Conservation (phyloP, 2,329 filamentous ascomycete genomes). For the Exophiala lecanii-corni region DNA sequence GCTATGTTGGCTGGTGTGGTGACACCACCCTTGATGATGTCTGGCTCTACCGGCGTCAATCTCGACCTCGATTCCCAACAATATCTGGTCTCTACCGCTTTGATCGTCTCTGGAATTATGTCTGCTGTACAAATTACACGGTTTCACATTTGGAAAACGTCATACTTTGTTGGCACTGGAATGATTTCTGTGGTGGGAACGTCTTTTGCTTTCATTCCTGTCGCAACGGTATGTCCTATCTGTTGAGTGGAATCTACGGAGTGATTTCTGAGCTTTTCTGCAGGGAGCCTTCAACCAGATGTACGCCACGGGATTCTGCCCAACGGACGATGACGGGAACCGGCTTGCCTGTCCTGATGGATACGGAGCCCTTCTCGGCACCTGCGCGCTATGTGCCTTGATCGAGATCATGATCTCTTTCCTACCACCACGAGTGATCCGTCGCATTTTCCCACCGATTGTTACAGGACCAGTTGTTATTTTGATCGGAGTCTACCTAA, state of each 20-base stretch:
- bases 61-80: constrained; percentile 51
- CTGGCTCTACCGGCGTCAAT: constrained; percentile 54
- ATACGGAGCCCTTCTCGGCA: constrained; percentile 62
- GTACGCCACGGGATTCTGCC: constrained; percentile 62
- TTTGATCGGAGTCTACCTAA: constrained; percentile 63
- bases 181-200: constrained; percentile 65
- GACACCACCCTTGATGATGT: constrained; percentile 60
- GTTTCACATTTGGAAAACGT: constrained; percentile 58
- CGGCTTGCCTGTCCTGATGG: constrained; percentile 60
- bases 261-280: background rate
- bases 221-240: constrained; percentile 47
- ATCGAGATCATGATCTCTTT: constrained; percentile 63
- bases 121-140: constrained; percentile 63
- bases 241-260: too few species aligned
- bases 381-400: constrained; percentile 41
- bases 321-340: constrained; percentile 51
- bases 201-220: constrained; percentile 62
- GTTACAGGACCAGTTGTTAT: constrained; percentile 65
- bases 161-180: constrained; percentile 62
- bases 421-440: constrained; percentile 55
- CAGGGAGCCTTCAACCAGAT: constrained; percentile 54
- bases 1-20: constrained; percentile 62
- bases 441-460: constrained; percentile 62
- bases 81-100: constrained; percentile 64
- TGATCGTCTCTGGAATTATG: constrained; percentile 63